phyloP scores from a whole-genome alignment of 176 grass and related monocot genomes.

The Guadua angustifolia region DNA sequence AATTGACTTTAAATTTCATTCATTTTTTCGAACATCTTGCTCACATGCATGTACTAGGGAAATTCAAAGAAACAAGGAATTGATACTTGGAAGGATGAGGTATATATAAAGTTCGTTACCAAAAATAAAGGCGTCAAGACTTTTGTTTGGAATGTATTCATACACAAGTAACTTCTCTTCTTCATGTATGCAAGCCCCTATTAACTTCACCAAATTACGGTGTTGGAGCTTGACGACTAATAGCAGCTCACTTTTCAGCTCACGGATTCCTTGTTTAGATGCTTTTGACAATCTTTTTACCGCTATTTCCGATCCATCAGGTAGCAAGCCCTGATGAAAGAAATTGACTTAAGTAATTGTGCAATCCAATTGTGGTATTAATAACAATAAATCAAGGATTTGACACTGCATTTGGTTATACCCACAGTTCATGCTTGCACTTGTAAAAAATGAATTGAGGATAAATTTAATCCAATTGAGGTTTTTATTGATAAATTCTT shows the following conservation, averaged over 20 bases:
- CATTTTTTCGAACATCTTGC: no score
- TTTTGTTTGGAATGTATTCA: slow-evolving; percentile 65
- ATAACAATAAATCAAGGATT: no score
- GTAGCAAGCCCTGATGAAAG: slow-evolving; percentile 33
- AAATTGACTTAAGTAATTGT: not conserved
- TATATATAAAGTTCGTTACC: slow-evolving; percentile 25
- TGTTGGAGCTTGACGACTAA: slow-evolving; percentile 53
- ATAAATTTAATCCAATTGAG: not conserved
- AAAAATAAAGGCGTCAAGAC: slow-evolving; percentile 62
- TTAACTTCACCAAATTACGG: slow-evolving; percentile 62
- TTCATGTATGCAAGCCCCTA: slow-evolving; percentile 55
- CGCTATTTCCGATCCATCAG: slow-evolving; percentile 52
- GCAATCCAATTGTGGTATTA: no score
- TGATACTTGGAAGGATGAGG: not conserved
- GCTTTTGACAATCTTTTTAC: slow-evolving; percentile 54
- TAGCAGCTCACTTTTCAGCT: slow-evolving; percentile 59
- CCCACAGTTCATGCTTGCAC: not conserved
- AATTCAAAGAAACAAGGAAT: not conserved
- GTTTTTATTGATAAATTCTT: not conserved
- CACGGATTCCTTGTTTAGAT: slow-evolving; percentile 57
- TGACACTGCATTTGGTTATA: not conserved
- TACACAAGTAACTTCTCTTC: slow-evolving; percentile 59
- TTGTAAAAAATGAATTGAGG: not conserved
- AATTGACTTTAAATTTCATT: no score
- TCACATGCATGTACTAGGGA: not conserved